Conservation (phyloP, 139 green algal species). For the Micractinium sp. region DNA sequence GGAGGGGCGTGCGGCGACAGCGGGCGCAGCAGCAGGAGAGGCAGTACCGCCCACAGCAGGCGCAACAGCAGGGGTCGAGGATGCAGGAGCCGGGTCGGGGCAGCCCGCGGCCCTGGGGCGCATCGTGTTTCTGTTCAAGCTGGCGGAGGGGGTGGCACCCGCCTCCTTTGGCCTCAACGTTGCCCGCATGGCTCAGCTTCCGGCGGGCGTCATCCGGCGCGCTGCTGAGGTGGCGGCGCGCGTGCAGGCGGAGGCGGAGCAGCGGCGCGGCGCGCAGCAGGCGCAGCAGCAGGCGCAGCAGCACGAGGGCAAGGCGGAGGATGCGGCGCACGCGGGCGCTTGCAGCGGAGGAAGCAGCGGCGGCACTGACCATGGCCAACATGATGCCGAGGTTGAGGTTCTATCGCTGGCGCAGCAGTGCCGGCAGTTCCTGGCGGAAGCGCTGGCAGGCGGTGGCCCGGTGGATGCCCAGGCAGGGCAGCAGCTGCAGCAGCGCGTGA, state of each 20-base stretch:
- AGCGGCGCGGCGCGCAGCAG: neutral
- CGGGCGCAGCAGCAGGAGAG: neutral
- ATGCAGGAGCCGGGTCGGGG: neutral
- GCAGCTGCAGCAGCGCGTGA: neutral
- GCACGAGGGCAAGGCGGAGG: neutral
- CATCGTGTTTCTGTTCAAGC: slow-evolving; percentile 91
- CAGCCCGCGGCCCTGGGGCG: neutral
- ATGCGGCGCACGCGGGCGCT: neutral
- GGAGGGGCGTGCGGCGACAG: slow-evolving; percentile 1
- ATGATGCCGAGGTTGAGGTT: neutral
- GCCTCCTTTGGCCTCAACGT: slow-evolving; percentile 91
- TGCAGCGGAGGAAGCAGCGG: neutral
- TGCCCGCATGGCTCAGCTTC: slow-evolving; percentile 82
- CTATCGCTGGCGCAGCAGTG: slow-evolving; percentile 4
- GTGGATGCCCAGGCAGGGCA: slow-evolving; percentile 4
- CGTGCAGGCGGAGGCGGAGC: slow-evolving; percentile 9
- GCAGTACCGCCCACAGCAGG: neutral
- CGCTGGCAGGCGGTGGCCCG: neutral
- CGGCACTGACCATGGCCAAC: neutral
- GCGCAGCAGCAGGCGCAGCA: neutral
- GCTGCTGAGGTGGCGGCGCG: slow-evolving; percentile 38
- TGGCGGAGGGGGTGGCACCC: slow-evolving; percentile 73
- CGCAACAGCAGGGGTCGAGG: neutral
- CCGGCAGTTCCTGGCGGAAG: neutral
- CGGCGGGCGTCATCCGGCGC: slow-evolving; percentile 37